Evolutionary conservation across 1,284 basidiomycete species (phyloP).

Genomic region (Melampsora occidentalis): DNA sequence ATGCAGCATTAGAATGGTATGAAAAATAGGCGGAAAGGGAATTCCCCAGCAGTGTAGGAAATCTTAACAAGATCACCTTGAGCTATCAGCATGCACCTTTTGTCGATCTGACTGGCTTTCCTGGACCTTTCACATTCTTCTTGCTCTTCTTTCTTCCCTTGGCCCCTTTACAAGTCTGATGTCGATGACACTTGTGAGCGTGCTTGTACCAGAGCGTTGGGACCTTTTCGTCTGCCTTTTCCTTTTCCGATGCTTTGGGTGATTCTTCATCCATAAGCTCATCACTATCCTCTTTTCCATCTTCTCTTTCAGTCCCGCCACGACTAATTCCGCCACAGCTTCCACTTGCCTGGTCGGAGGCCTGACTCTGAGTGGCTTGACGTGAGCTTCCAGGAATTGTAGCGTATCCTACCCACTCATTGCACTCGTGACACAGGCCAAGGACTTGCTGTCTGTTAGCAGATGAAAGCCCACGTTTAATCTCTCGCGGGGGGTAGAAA

Average conservation of each 20-base stretch:
- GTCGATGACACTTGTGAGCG: slow-evolving; percentile 43
- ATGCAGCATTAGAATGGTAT: no score
- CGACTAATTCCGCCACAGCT: background rate
- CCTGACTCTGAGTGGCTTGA: background rate
- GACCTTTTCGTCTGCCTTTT: slow-evolving; percentile 7
- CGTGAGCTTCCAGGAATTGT: slow-evolving; percentile 15
- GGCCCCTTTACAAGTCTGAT: slow-evolving; percentile 44
- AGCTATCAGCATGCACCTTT: background rate
- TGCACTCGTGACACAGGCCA: slow-evolving; percentile 35
- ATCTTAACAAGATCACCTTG: background rate
- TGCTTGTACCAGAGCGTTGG: slow-evolving; percentile 44
- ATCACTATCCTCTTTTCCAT: background rate
- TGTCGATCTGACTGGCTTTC: background rate
- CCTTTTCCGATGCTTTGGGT: background rate
- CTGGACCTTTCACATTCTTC: background rate
- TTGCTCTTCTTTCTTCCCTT: slow-evolving; percentile 42
- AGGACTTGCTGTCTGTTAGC: slow-evolving; percentile 39
- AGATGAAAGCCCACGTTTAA: slow-evolving; percentile 37
- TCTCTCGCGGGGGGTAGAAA: slow-evolving; percentile 36
- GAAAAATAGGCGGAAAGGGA: no score
- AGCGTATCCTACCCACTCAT: slow-evolving; percentile 37
- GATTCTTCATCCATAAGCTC: background rate
- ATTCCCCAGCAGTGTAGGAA: background rate
- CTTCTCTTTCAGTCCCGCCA: background rate
- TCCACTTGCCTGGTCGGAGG: background rate